phyloP scores from a whole-genome alignment of 257 asterid species.

The Echium plantagineum region DNA sequence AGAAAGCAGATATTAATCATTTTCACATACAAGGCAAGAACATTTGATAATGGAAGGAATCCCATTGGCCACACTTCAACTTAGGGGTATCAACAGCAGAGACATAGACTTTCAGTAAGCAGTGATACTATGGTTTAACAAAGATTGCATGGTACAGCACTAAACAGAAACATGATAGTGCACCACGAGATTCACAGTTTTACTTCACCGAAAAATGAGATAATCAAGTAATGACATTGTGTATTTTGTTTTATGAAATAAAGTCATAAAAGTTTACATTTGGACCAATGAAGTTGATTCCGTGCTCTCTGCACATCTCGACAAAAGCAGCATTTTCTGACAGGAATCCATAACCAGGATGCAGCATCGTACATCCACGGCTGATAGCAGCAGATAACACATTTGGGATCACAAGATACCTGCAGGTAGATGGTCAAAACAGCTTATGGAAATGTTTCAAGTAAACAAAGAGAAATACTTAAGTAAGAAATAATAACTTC shows the following conservation, averaged over 20 bases:
- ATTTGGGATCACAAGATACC: conserved; percentile 75
- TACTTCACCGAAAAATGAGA: neutral
- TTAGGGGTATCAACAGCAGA: neutral
- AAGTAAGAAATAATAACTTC: too few relatives aligned
- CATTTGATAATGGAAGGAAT: neutral
- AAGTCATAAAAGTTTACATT: conserved; percentile 38
- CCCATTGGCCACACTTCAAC: neutral
- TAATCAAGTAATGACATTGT: too few relatives aligned
- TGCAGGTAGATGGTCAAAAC: conserved; percentile 19
- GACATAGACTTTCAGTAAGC: neutral
- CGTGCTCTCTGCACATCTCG: conserved; percentile 86
- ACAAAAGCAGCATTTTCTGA: conserved; percentile 95
- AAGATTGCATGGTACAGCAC: neutral
- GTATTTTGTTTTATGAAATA: too few relatives aligned
- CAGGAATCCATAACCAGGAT: conserved; percentile 98
- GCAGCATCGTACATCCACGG: conserved; percentile 92
- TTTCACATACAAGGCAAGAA: neutral
- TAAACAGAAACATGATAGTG: neutral
- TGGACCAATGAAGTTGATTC: conserved; percentile 93
- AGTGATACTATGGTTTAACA: neutral
- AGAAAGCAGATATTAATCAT: neutral
- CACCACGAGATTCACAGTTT: neutral
- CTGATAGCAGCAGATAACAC: conserved; percentile 88
- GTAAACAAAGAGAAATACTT: neutral
- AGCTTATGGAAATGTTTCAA: neutral